Base-by-base conservation (phyloP, 2,329 filamentous ascomycete genomes). In the Penicillium concentricum region DNA sequence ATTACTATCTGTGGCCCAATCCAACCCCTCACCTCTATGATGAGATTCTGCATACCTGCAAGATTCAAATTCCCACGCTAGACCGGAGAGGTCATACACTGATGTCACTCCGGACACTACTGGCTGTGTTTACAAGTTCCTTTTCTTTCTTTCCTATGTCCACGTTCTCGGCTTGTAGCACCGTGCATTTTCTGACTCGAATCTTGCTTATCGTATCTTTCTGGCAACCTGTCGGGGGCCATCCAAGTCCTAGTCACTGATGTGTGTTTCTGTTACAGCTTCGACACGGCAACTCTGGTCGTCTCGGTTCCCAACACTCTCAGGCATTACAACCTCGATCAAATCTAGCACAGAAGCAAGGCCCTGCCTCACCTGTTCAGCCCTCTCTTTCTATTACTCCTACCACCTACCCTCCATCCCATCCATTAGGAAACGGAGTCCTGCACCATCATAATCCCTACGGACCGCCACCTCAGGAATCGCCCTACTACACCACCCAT, bases 401-500 rank as follows among this genome's bases (percentile, higher is more conserved):
- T 44, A 58, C 66, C 34, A 63, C 74, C 50, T 75, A 74, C 58
- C 58, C 70, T 30, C 58, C 66, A 16, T 50, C 69, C 15, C 67
- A 72, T 32, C 51, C 66, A 15, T 38, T 75, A 54, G 68, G 65
- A 22, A 75, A 70, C 67, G 77, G 79, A 61, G 71, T 79, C 32
- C 73, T 79, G 54, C 80, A 81, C 61, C 80, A 78, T 48, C 80
- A 78, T 49, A 79, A 81, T 56, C 77, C 79, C n/a, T 94, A 94
- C 76, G 85, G 88, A 24, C 48, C 48, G 62, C 83, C 86, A 62
- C 80, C 83, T 48, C 84, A 86, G 69, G 89, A 95, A 66, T 78
- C 89, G 51, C 82, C 86, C 44, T 86, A 84, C 67, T 96, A 93
- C 76, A 86, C 89, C 71, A 84, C 88, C 57, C 90, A 94, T 72